A percentile compares a stretch with the other conserved stretches of the same genome.
These are phyloP conservation scores for Lodderomyces elongisporus DNA, from an alignment of 1,139 yeast genomes.

Conservation along the genomic window DNA sequence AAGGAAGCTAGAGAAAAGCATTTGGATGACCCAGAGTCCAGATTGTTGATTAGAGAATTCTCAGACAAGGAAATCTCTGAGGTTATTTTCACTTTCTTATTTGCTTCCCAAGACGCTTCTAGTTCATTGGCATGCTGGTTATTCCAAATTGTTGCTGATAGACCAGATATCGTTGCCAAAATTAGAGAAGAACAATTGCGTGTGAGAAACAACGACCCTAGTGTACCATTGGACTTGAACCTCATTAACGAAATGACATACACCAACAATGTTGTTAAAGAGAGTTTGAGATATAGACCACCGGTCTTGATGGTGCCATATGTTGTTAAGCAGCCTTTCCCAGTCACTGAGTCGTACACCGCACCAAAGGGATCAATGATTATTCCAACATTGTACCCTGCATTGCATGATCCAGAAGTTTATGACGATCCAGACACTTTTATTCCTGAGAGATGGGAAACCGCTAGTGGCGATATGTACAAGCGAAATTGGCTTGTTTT, in stretches of 20 bases:
- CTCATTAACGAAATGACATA: conserved; percentile 81
- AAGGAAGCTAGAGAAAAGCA: conserved; percentile 60
- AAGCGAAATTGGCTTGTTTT: conserved; percentile 93
- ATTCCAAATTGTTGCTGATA: conserved; percentile 91
- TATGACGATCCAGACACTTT: conserved; percentile 91
- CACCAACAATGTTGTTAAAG: conserved; percentile 87
- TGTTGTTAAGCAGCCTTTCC: conserved; percentile 80
- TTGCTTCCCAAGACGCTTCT: conserved; percentile 97
- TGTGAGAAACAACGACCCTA: conserved; percentile 75
- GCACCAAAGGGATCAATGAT: conserved; percentile 98
- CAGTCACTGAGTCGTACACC: conserved; percentile 74
- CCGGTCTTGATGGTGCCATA: conserved; percentile 98
- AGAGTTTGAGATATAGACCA: conserved; percentile 89
- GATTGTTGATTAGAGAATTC: conserved; percentile 72
- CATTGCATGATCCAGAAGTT: conserved; percentile 94
- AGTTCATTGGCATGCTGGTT: conserved; percentile 98
- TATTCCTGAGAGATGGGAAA: conserved; percentile 90
- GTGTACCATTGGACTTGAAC: conserved; percentile 56
- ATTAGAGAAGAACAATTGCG: conserved; percentile 86
- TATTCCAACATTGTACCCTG: conserved; percentile 91
- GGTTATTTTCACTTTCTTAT: conserved; percentile 90
- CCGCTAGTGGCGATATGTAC: conserved; percentile 45
- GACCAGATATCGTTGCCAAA: conserved; percentile 82
- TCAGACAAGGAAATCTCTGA: conserved; percentile 89
- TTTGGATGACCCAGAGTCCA: conserved; percentile 41